Percentiles rank a stretch among this genome's conserved stretches.
Evolutionary conservation across 129 eudicot genomes (phyloP).

Genomic region (Calendula officinalis): DNA sequence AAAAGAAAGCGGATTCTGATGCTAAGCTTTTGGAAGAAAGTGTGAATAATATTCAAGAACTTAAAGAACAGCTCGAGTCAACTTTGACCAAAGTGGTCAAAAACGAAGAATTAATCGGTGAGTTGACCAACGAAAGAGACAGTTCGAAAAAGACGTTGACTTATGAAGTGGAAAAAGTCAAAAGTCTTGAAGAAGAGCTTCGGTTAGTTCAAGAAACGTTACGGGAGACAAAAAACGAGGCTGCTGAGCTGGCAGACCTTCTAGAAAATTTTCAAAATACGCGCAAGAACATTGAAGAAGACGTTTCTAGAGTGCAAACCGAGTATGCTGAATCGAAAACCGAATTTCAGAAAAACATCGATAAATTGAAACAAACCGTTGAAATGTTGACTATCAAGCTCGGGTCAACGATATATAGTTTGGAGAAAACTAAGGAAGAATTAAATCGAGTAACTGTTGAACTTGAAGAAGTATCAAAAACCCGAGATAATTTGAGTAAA

Average conservation of each 20-base stretch:
- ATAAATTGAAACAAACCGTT: slow-evolving; percentile 35
- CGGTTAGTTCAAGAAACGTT: slow-evolving; percentile 27
- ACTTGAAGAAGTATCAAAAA: slow-evolving; percentile 31
- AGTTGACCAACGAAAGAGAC: slow-evolving; percentile 55
- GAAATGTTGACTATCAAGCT: slow-evolving; percentile 42
- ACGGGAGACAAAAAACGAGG: slow-evolving; percentile 45
- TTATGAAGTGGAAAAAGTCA: slow-evolving; percentile 39
- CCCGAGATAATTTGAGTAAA: slow-evolving; percentile 44
- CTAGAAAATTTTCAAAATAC: slow-evolving; percentile 37
- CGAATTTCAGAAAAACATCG: slow-evolving; percentile 33
- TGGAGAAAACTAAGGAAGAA: slow-evolving; percentile 47
- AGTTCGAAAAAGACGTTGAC: slow-evolving; percentile 40
- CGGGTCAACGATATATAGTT: slow-evolving; percentile 32
- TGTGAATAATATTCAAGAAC: slow-evolving; percentile 37
- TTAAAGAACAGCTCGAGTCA: slow-evolving; percentile 51
- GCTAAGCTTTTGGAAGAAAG: slow-evolving; percentile 52
- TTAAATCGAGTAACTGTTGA: slow-evolving; percentile 40
- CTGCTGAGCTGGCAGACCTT: slow-evolving; percentile 38
- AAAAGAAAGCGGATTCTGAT: slow-evolving; percentile 56
- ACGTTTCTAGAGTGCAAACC: slow-evolving; percentile 35
- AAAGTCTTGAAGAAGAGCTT: slow-evolving; percentile 48
- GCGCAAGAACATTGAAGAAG: slow-evolving; percentile 51
- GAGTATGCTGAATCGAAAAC: slow-evolving; percentile 45
- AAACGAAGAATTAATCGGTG: slow-evolving; percentile 35
- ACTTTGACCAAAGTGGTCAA: slow-evolving; percentile 32